phyloP scores from a whole-genome alignment of 2,329 filamentous ascomycete species.

The Escovopsis weberi region DNA sequence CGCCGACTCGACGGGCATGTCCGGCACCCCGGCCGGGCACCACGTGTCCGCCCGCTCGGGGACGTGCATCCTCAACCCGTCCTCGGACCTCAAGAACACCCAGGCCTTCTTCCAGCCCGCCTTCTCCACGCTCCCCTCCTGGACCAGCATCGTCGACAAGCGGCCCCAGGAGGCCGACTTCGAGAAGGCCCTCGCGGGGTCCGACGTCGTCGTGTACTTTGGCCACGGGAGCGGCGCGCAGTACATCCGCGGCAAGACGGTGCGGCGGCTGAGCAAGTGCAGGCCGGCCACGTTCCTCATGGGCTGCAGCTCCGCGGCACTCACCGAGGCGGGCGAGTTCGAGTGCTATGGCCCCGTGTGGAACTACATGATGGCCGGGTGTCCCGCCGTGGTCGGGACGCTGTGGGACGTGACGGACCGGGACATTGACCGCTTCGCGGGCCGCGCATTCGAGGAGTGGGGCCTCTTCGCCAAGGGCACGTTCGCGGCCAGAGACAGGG shows the following conservation, averaged over 20 bases:
- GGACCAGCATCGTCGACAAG: conserved; percentile 54
- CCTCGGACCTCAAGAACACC: conserved; percentile 67
- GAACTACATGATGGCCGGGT: conserved; percentile 81
- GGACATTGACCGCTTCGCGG: conserved; percentile 88
- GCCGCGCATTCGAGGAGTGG: conserved; percentile 70
- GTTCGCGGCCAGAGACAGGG: conserved; percentile 19
- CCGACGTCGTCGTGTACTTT: conserved; percentile 78
- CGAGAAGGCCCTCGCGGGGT: conserved; percentile 46
- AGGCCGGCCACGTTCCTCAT: conserved; percentile 72
- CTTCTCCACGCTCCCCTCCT: conserved; percentile 48
- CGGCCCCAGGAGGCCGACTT: conserved; percentile 69
- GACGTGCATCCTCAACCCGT: conserved; percentile 81
- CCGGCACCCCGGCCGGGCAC: conserved; percentile 26
- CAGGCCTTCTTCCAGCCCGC: conserved; percentile 55
- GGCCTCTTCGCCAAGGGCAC: conserved; percentile 47
- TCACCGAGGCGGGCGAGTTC: conserved; percentile 68
- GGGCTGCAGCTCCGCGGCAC: conserved; percentile 78
- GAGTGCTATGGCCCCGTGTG: conserved; percentile 83
- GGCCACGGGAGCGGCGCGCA: conserved; percentile 91
- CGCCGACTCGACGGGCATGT: conserved; percentile 27
- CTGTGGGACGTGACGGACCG: conserved; percentile 97
- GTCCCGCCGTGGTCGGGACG: conserved; percentile 76
- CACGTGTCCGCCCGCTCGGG: conserved; percentile 41
- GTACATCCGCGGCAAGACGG: conserved; percentile 74
- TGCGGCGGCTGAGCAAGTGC: conserved; percentile 65